phyloP scores from a whole-genome alignment of 345 rosid species.

The Eucalyptus marginata region DNA sequence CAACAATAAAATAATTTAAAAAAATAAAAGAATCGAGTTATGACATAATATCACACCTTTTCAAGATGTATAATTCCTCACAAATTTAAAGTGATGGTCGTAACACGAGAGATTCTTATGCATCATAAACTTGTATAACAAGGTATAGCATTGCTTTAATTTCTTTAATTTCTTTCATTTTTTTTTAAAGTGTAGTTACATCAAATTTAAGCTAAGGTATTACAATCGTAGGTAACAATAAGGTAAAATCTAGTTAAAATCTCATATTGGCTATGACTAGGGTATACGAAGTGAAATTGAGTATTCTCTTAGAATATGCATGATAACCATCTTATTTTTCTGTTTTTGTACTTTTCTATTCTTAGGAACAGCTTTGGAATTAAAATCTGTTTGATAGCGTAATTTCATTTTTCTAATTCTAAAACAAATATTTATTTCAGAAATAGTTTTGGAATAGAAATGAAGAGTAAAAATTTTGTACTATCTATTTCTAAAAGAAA shows the following conservation, averaged over 20 bases:
- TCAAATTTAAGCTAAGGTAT: neutral
- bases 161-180: neutral
- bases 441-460: too few species aligned
- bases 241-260: neutral
- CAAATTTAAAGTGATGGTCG: neutral
- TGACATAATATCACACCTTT: neutral
- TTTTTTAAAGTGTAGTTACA: neutral
- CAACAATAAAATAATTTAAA: neutral
- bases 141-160: neutral
- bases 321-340: too few species aligned
- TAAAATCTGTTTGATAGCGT: fast-evolving
- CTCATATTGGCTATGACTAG: neutral
- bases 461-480: too few species aligned
- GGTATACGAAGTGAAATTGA: neutral
- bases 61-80: neutral
- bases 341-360: too few species aligned
- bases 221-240: neutral
- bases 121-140: neutral
- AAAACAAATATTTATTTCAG: too few species aligned
- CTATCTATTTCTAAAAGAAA: fast-evolving
- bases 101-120: neutral
- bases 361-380: fast-evolving
- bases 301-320: fast-evolving
- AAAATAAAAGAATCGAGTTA: neutral
- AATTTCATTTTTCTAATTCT: too few species aligned